Base-by-base conservation (phyloP, 2,329 filamentous ascomycete genomes). In the Xylariaceae sp. region DNA sequence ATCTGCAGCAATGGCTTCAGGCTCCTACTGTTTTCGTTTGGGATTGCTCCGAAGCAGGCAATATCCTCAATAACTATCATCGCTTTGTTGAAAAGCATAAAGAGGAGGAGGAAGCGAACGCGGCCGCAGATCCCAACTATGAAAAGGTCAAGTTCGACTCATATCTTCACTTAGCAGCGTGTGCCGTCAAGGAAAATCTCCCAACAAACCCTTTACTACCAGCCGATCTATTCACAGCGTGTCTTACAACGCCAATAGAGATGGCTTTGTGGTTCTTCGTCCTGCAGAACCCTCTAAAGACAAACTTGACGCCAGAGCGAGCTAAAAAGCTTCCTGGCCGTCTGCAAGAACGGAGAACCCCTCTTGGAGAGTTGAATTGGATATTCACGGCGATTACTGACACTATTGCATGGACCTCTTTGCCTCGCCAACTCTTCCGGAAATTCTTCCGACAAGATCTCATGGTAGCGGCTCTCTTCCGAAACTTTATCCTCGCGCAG, bases 361-460 rank as follows among this genome's bases (percentile, higher is more conserved):
- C 94, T 7, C 81, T 99, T 27, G 94, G 94, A 58, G 94, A 99
- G 74, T 79, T 99, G 11, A 99, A 99, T 68, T 99, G 94, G 94
- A 99, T 99, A 29, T 97, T 99, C 69, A 99, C 94, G 0, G 94
- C 94, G 49, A 97, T 99, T 61, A 99, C 94, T 0, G 94, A 99
- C 70, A 97, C 93, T 1, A 99, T 99, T 65, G 94, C 94, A 0
- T 99, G 94, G 94, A 97, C 96, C 26, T 95, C 91, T 4, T 77
- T 99, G 3, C 91, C 92, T 3, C 88, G 93, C 39, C 85, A 92
- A 16, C 77, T 97, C 9, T 99, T 99, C 75, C 92, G 96, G 73
- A 96, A 96, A 72, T 90, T 97, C 55, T 99, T 99, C 73, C 81
- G 94, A 35, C 94, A 99, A 71, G 94, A 99, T 71, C 80, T 99